Conservation (phyloP, 257 asterid species). For the Solanum bulbocastanum region DNA sequence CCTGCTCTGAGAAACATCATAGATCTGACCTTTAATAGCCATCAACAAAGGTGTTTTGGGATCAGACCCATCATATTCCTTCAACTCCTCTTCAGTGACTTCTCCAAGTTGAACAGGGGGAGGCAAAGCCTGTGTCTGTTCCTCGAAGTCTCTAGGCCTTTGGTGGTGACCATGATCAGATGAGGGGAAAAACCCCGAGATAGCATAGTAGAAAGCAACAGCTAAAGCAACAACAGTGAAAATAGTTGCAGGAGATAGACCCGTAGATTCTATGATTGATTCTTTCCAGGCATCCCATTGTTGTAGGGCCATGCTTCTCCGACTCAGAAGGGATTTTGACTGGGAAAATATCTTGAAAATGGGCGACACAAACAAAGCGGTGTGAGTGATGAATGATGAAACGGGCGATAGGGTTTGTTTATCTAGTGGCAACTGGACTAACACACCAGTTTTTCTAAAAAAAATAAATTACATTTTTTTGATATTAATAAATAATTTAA, state of each 20-base stretch:
- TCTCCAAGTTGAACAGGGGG: constrained; percentile 96
- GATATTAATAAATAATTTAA: background rate
- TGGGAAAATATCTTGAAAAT: background rate
- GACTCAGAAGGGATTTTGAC: background rate
- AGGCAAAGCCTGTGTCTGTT: constrained; percentile 63
- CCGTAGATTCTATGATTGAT: constrained; percentile 8
- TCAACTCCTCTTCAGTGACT: constrained; percentile 57
- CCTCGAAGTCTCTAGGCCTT: constrained; percentile 25
- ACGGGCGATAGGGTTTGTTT: background rate
- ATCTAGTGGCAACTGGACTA: background rate
- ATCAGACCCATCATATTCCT: constrained; percentile 75
- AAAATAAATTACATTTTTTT: no score
- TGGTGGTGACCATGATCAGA: constrained; percentile 6
- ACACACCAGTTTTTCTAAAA: background rate
- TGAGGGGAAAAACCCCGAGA: constrained; percentile 6
- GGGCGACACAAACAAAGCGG: background rate
- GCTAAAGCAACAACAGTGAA: constrained; percentile 8
- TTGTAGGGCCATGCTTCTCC: constrained; percentile 6
- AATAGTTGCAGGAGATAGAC: constrained; percentile 11
- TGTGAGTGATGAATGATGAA: background rate
- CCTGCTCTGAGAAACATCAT: constrained; percentile 97
- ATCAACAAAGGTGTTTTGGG: constrained; percentile 74
- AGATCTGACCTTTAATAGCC: constrained; percentile 99
- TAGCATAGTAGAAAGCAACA: constrained; percentile 2
- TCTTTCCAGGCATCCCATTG: constrained; percentile 9